phyloP scores from a whole-genome alignment of 2,329 filamentous ascomycete genomes.

The Rutstroemia sydowiana region DNA sequence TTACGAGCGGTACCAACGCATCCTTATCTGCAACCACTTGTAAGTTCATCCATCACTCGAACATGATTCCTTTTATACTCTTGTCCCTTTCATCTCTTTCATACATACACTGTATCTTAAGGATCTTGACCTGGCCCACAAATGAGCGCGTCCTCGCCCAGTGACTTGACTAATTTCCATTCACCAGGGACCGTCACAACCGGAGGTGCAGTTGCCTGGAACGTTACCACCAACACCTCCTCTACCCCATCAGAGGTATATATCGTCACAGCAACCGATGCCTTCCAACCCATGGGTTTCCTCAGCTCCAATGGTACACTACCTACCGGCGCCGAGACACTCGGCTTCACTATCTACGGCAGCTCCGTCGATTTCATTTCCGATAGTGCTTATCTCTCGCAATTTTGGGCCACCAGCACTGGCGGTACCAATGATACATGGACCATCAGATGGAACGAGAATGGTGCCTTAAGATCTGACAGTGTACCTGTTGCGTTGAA shows the following conservation, averaged over 20 bases:
- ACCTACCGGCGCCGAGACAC: neutral
- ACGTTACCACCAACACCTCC: neutral
- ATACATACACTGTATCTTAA: too few relatives aligned
- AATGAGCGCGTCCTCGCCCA: too few relatives aligned
- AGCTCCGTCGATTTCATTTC: neutral
- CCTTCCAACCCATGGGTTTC: neutral
- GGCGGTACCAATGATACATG: neutral
- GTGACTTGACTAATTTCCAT: too few relatives aligned
- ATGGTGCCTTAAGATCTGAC: neutral
- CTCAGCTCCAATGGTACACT: neutral
- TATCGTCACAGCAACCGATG: neutral
- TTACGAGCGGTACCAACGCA: too few relatives aligned
- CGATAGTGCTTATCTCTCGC: neutral
- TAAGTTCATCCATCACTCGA: too few relatives aligned
- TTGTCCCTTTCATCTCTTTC: neutral
- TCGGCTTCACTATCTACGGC: neutral
- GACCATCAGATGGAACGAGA: neutral
- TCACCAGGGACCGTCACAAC: neutral
- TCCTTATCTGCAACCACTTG: too few relatives aligned
- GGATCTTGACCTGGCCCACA: too few relatives aligned
- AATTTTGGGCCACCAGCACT: neutral
- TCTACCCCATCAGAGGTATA: neutral
- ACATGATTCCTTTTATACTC: too few relatives aligned
- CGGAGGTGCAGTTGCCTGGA: neutral
- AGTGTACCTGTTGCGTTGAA: conserved; percentile 4